Base-by-base conservation (phyloP, 2,329 filamentous ascomycete species). In the Keithomyces neogunnii region DNA sequence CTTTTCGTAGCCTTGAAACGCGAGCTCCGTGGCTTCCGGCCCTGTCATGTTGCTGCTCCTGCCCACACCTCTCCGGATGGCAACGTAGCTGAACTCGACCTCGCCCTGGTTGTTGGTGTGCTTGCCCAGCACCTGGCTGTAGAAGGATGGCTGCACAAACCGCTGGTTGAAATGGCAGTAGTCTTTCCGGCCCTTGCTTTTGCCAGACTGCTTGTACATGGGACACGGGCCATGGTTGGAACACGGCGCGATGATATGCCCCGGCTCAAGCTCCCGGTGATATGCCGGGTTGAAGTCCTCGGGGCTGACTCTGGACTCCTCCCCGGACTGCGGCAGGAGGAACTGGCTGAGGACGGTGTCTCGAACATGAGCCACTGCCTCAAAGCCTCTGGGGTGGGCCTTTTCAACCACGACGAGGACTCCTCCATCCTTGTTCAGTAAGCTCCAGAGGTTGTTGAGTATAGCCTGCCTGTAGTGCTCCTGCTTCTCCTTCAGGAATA, bases 101-200 rank as follows among this genome's bases (percentile, higher is more conserved):
- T 97, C 90, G 64, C 96, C 92, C 63, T 95, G 88, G 65, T 95
- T 96, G 56, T 81, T 81, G 59, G 84, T 79, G 5, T 73, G 73
- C 29, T 80, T 82, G 19, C 82, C 80, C 26, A 95, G 72, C 45
- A 97, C 77, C 45, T 79, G 79, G 64, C 95, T 89, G 51, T 96
- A 76, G 66, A 91, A 96, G 0, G 75, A 72, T 1, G 93, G 93
- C 0, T 91, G 83, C 48, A 90, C 86, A 64, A 89, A 97, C 45
- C 93, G 83, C 70, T 99, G 93, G 55, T 77, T 80, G 67, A 99
- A 97, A 66, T 86, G 88, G 68, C 93, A 99, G 63, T 86, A 93
- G 63, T 97, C 91, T 60, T 90, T 91, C 51, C 92, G 82, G 5
- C 90, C 89, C 31, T 72, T 72, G 50, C 81, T 82, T 50, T 85